These are phyloP conservation scores for Phaseolus coccineus DNA, from an alignment of 331 rosid species.

Conservation along the genomic window DNA sequence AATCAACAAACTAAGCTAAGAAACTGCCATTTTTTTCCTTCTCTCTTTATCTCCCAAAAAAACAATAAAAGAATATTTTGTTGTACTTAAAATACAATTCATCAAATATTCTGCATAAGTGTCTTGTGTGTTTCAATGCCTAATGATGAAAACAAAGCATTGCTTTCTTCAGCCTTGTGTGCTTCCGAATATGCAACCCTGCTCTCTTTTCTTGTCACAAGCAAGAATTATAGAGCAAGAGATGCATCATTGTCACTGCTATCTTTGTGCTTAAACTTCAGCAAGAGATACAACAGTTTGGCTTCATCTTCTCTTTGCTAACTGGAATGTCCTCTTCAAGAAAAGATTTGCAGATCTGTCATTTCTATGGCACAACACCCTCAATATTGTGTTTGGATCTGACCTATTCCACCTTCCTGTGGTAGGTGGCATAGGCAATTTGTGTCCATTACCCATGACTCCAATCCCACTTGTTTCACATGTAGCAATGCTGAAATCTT, in stretches of 20 bases:
- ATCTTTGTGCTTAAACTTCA: slow-evolving; percentile 25
- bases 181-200: neutral
- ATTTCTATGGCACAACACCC: slow-evolving; percentile 86
- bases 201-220: slow-evolving; percentile 10
- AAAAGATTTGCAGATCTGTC: slow-evolving; percentile 72
- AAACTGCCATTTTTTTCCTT: slow-evolving; percentile 19
- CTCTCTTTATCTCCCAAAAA: slow-evolving; percentile 30
- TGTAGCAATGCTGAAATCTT: slow-evolving; percentile 77
- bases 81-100: slow-evolving; percentile 18
- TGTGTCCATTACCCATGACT: slow-evolving; percentile 62
- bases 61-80: slow-evolving; percentile 33
- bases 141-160: slow-evolving; percentile 26
- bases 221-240: slow-evolving; percentile 17
- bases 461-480: slow-evolving; percentile 85
- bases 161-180: neutral
- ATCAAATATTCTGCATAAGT: slow-evolving; percentile 29
- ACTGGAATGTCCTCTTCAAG: slow-evolving; percentile 86
- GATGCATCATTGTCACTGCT: slow-evolving; percentile 25
- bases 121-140: slow-evolving; percentile 27
- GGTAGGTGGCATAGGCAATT: slow-evolving; percentile 90
- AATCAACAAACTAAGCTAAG: slow-evolving; percentile 39
- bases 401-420: slow-evolving; percentile 88
- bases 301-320: slow-evolving; percentile 77
- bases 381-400: slow-evolving; percentile 91
- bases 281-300: neutral